phyloP scores from a whole-genome alignment of 257 asterid genomes.

The Solanum raphanifolium region DNA sequence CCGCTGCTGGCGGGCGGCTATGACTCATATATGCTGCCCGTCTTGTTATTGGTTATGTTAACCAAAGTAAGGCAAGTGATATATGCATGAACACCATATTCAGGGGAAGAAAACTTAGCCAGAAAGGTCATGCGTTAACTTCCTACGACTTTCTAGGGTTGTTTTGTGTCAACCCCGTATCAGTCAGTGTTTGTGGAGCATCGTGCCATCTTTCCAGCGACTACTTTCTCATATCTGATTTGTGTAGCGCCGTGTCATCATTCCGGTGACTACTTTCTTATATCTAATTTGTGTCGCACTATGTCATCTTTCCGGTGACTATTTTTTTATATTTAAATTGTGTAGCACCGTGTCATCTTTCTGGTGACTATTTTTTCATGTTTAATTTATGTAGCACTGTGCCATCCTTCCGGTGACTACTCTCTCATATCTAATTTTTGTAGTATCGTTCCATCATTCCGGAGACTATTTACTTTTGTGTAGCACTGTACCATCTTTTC shows the following conservation, averaged over 20 bases:
- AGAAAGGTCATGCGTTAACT: background rate
- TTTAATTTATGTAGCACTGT: too few species aligned
- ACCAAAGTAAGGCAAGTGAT: background rate
- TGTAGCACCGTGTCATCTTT: too few species aligned
- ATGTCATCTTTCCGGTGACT: background rate
- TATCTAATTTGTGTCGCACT: background rate
- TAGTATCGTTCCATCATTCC: too few species aligned
- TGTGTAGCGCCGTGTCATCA: background rate
- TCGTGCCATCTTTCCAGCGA: background rate
- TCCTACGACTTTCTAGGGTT: background rate
- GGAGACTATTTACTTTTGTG: background rate
- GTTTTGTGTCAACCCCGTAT: background rate
- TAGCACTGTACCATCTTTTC: background rate
- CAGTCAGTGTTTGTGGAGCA: background rate
- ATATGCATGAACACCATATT: background rate
- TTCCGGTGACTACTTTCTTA: background rate
- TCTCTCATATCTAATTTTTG: too few species aligned
- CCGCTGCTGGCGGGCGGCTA: too few species aligned
- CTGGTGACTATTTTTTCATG: too few species aligned
- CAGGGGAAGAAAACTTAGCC: background rate
- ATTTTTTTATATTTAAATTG: too few species aligned
- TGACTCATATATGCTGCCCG: background rate
- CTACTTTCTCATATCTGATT: background rate
- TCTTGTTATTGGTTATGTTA: background rate
- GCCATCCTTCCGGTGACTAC: background rate